These are phyloP conservation scores for Rhizophagus sp. DNA, from an alignment of 192 early-diverging fungal species.

Conservation along the genomic window DNA sequence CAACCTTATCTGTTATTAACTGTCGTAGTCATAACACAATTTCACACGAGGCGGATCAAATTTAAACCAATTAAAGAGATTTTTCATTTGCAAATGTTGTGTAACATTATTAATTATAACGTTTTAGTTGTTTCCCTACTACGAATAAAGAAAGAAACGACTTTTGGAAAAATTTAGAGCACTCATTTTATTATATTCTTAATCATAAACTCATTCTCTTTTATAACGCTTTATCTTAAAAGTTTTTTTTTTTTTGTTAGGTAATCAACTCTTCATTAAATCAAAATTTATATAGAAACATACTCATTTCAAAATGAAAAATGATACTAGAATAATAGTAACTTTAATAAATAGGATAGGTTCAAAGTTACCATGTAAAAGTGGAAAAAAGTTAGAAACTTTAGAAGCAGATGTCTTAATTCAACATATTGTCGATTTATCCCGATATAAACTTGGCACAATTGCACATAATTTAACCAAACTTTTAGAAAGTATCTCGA, in stretches of 20 bases:
- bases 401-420: constrained; percentile 78
- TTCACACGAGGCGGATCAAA: neutral
- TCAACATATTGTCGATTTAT: constrained; percentile 76
- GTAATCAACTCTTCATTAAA: too few species aligned
- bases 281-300: neutral
- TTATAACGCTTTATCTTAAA: too few species aligned
- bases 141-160: too few species aligned
- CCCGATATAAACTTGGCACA: constrained; percentile 71
- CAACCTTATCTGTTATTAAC: too few species aligned
- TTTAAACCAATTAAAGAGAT: neutral
- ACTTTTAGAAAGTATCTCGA: constrained; percentile 75
- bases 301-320: neutral
- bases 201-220: too few species aligned
- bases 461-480: constrained; percentile 67
- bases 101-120: neutral
- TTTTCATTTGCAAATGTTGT: neutral
- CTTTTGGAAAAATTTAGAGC: too few species aligned
- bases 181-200: too few species aligned
- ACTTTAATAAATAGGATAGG: constrained; percentile 44
- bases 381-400: constrained; percentile 60
- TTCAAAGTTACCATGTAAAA: constrained; percentile 75
- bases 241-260: too few species aligned
- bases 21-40: neutral
- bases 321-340: neutral
- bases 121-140: too few species aligned